Base-by-base conservation (phyloP, 176 grass and related monocot genomes). In the Stipa capillata region DNA sequence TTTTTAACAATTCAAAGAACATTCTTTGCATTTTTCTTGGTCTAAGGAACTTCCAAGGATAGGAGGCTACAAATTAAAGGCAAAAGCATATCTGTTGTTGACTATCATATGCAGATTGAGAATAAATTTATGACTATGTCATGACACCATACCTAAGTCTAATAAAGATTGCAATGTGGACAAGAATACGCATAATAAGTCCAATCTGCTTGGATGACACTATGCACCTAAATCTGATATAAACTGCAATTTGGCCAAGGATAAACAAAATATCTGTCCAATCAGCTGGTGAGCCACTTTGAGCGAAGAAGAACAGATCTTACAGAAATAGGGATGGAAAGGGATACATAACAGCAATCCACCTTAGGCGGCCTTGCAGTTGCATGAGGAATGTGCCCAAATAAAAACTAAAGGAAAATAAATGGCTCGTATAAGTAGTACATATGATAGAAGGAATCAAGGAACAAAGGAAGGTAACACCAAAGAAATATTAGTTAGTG, bases 51-150 rank as follows among this genome's bases (percentile, higher is more conserved):
- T 64, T 69, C n/a, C 8, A 56, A 57, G 28, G 23, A 89, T 82
- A 85, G 55, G 72, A 89, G 82, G 87, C 77, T 80, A 85, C 44
- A 65, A 85, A 77, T 72, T 85, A 85, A 85, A 85, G 87, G 47
- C 23, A 72, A 69, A 79, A 77, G 77, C 77, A 85, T 74, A 84
- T 56, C 7, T 64, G 36, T 70, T 63, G 35, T 62, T 74, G 55
- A 67, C 49, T 51, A 20, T 73, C 31, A 16, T 79, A 40, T 74
- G 74, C 77, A 87, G 53, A 63, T 45, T 76, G 62, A 62, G 82
- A 89, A 89, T 84, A 81, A 51, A 89, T 48, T 63, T 70, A 69
- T 35, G 71, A 65, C 13, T 85, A 69, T 72, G 52, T 55, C 72
- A 12, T 80, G 75, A 80, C 70, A 68, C 18, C 20, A 67, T 67